Percentiles rank a stretch among this genome's conserved stretches.
These are phyloP conservation scores for Zygoascus ofunaensis DNA, from an alignment of 805 yeast genomes.

Conservation along the genomic window DNA sequence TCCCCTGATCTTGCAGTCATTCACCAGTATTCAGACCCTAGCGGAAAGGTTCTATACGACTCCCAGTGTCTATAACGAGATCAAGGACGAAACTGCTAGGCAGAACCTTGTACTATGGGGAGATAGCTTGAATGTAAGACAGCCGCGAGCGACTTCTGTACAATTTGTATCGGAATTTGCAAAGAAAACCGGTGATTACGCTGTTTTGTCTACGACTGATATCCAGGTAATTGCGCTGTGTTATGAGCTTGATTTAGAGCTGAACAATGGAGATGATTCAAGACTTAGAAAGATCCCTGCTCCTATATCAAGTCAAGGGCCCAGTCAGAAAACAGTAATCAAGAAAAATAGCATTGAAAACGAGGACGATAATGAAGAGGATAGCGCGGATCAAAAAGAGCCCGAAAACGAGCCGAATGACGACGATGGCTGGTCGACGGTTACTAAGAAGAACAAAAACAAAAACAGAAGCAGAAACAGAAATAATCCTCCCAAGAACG, in stretches of 20 bases:
- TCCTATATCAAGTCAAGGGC: conserved; percentile 2
- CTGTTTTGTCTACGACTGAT: conserved; percentile 85
- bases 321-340: conserved; percentile 6
- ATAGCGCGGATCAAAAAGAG: neutral
- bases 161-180: conserved; percentile 68
- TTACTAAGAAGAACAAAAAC: neutral
- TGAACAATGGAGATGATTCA: conserved; percentile 53
- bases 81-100: conserved; percentile 78
- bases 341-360: neutral
- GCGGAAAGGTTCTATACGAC: conserved; percentile 77
- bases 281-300: conserved; percentile 69
- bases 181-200: conserved; percentile 79
- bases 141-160: conserved; percentile 60
- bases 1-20: conserved; percentile 81
- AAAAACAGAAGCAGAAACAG: neutral
- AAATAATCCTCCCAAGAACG: neutral
- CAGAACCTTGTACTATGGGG: conserved; percentile 75
- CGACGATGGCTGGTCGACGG: conserved; percentile 11
- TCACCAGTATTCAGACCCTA: conserved; percentile 56
- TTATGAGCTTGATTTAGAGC: conserved; percentile 73
- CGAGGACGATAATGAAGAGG: neutral
- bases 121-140: conserved; percentile 57
- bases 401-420: neutral
- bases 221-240: conserved; percentile 85
- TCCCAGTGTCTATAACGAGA: conserved; percentile 82